phyloP scores from a whole-genome alignment of 2,329 filamentous ascomycete species.

The Huntiella moniliformis region DNA sequence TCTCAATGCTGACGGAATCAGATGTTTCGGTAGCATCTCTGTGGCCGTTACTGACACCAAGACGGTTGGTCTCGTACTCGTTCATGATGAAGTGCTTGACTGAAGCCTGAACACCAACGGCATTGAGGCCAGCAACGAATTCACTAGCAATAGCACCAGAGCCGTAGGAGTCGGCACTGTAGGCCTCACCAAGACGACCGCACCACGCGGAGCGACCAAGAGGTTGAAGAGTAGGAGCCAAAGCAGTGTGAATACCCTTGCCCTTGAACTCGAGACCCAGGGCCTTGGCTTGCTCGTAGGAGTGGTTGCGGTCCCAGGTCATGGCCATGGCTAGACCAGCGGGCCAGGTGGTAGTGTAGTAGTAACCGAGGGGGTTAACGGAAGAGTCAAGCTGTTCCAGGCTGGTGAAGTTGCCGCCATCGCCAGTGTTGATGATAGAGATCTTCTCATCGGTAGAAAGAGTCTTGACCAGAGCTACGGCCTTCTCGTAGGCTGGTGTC shows the following conservation, averaged over 20 bases:
- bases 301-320: slow-evolving; percentile 62
- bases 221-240: slow-evolving; percentile 23
- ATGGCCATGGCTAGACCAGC: slow-evolving; percentile 61
- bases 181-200: slow-evolving; percentile 48
- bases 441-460: slow-evolving; percentile 63
- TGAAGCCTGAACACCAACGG: slow-evolving; percentile 21
- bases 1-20: slow-evolving; percentile 38
- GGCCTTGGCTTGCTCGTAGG: slow-evolving; percentile 49
- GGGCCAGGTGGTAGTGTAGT: slow-evolving; percentile 54
- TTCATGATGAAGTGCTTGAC: slow-evolving; percentile 51
- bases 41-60: slow-evolving; percentile 17
- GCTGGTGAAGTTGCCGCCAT: slow-evolving; percentile 54
- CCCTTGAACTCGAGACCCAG: slow-evolving; percentile 50
- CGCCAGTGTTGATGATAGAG: slow-evolving; percentile 57
- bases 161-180: slow-evolving; percentile 47
- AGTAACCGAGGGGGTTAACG: slow-evolving; percentile 38
- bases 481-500: slow-evolving; percentile 52
- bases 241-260: slow-evolving; percentile 55
- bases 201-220: slow-evolving; percentile 24
- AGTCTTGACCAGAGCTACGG: slow-evolving; percentile 43
- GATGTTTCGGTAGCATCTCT: slow-evolving; percentile 43
- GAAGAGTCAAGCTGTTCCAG: slow-evolving; percentile 44
- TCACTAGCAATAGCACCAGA: slow-evolving; percentile 32
- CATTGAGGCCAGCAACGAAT: slow-evolving; percentile 19
- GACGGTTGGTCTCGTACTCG: slow-evolving; percentile 59